phyloP scores from a whole-genome alignment of 2,329 filamentous ascomycete species.

The Talaromyces sp. region DNA sequence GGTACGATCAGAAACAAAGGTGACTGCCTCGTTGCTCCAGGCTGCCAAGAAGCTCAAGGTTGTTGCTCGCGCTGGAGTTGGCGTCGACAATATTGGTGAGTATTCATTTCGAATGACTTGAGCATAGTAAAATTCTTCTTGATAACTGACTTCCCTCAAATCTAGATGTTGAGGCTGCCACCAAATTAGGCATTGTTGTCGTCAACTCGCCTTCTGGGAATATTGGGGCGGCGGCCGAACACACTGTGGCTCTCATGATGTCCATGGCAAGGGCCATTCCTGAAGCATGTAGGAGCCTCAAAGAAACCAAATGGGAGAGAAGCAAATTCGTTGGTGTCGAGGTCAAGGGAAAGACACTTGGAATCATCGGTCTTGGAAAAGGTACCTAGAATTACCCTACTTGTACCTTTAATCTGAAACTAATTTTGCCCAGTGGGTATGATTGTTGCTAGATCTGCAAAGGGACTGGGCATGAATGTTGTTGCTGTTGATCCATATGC shows the following conservation, averaged over 20 bases:
- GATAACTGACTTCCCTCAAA: not conserved
- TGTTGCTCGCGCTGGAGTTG: conserved; percentile 74
- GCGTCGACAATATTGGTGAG: conserved; percentile 70
- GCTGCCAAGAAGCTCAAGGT: conserved; percentile 68
- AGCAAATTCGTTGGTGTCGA: conserved; percentile 71
- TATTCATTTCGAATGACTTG: not conserved
- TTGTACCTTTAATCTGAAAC: not conserved
- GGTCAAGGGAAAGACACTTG: conserved; percentile 70
- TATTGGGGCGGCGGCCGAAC: conserved; percentile 73
- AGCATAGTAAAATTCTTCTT: not conserved
- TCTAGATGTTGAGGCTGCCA: conserved; percentile 63
- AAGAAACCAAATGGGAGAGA: conserved; percentile 70
- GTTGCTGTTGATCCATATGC: conserved; percentile 74
- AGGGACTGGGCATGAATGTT: conserved; percentile 71
- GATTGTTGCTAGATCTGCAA: conserved; percentile 73
- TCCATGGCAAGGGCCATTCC: conserved; percentile 70
- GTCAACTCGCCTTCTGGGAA: conserved; percentile 77
- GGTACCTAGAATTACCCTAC: conserved; percentile 34
- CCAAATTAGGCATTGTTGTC: conserved; percentile 68
- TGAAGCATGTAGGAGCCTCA: conserved; percentile 63
- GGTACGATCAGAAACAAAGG: conserved; percentile 75
- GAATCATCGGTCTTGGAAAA: conserved; percentile 75
- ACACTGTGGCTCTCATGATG: conserved; percentile 70
- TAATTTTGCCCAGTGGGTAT: conserved; percentile 54
- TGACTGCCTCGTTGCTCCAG: conserved; percentile 62